Conservation (phyloP, 345 rosid genomes). For the Arabis alpina region DNA sequence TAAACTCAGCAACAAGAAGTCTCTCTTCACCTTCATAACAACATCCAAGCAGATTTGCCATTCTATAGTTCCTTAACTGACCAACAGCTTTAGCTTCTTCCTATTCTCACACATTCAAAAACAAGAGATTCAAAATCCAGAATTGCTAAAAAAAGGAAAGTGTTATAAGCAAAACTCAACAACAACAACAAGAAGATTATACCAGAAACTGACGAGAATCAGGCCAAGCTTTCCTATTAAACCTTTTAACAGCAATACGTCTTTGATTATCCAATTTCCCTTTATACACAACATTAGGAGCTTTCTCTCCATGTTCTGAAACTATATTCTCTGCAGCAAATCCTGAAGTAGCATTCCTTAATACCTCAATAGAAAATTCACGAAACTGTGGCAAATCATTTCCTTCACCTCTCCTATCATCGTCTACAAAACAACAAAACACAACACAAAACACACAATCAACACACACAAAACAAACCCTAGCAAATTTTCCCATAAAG, state of each 20-base stretch:
- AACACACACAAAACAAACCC: background rate
- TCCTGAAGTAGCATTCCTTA: constrained; percentile 87
- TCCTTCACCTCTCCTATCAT: constrained; percentile 52
- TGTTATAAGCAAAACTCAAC: constrained; percentile 15
- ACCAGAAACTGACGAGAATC: constrained; percentile 90
- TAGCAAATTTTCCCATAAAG: background rate
- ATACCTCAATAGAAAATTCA: constrained; percentile 76
- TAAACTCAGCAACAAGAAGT: constrained; percentile 87
- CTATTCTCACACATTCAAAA: constrained; percentile 43
- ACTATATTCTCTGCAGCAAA: constrained; percentile 88
- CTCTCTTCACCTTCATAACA: constrained; percentile 91
- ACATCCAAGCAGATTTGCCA: constrained; percentile 92
- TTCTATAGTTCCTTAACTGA: constrained; percentile 67
- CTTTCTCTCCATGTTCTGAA: constrained; percentile 95
- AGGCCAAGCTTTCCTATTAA: constrained; percentile 91
- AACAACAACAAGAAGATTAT: too few relatives aligned
- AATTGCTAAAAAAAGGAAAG: constrained; percentile 9
- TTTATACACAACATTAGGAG: constrained; percentile 92
- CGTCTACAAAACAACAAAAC: constrained; percentile 46
- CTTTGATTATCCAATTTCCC: constrained; percentile 85
- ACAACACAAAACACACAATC: constrained; percentile 12
- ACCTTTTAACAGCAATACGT: constrained; percentile 87
- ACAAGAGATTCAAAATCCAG: background rate
- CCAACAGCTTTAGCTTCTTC: constrained; percentile 96
- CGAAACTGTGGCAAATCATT: constrained; percentile 63